phyloP scores from a whole-genome alignment of 257 asterid genomes.

The Solanum tacnaense region DNA sequence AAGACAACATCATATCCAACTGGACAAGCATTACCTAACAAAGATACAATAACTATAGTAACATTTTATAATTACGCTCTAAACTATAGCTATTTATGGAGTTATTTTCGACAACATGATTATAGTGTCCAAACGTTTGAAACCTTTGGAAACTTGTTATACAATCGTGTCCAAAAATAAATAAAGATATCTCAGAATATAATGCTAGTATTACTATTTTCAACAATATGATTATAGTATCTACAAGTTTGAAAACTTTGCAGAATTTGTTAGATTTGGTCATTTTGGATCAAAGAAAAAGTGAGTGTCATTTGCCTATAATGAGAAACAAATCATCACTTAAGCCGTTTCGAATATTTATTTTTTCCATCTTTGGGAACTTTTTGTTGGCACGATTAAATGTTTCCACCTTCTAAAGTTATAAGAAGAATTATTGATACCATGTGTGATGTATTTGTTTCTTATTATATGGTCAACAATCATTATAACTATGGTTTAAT shows the following conservation, averaged over 20 bases:
- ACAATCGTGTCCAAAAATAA: not conserved
- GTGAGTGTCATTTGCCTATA: not conserved
- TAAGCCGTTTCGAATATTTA: not conserved
- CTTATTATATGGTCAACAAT: not conserved
- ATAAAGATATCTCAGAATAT: not conserved
- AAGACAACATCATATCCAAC: not conserved
- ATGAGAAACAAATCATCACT: not conserved
- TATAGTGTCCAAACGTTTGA: not conserved
- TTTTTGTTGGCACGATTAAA: not conserved
- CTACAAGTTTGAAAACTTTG: not conserved
- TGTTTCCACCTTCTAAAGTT: conserved; percentile 2
- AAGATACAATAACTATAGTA: not conserved
- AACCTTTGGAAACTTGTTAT: not conserved
- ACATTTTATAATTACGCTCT: not conserved
- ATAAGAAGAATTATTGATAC: not conserved
- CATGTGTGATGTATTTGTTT: not conserved
- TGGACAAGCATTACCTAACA: not conserved
- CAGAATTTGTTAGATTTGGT: not conserved
- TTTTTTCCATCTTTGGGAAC: not conserved
- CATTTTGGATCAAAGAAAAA: not conserved
- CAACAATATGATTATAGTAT: not conserved
- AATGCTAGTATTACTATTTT: not conserved
- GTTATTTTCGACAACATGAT: not conserved
- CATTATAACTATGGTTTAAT: not conserved
- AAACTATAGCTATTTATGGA: not conserved